Conservation (phyloP, 805 yeast species). For the Metschnikowia amazonensis region DNA sequence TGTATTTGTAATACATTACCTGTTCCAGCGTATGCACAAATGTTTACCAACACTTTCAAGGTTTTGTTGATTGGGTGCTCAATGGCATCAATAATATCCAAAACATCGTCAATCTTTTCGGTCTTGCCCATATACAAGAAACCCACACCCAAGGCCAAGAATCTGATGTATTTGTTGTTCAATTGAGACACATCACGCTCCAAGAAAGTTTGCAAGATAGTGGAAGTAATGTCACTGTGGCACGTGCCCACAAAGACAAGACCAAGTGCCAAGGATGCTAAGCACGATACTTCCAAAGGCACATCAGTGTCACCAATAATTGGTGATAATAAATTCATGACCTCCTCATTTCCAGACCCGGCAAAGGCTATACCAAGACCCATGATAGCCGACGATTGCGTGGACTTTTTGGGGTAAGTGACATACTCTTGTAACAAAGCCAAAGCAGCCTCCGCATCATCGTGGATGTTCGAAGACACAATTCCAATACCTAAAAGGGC, state of each 20-base stretch:
- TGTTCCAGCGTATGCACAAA: slow-evolving; percentile 95
- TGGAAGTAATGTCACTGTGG: slow-evolving; percentile 90
- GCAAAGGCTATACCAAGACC: slow-evolving; percentile 95
- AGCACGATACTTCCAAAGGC: slow-evolving; percentile 72
- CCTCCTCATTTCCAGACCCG: slow-evolving; percentile 85
- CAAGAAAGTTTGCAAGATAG: slow-evolving; percentile 82
- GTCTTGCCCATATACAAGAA: slow-evolving; percentile 89
- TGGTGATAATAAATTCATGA: slow-evolving; percentile 73
- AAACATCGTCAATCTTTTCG: slow-evolving; percentile 88
- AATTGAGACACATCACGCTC: slow-evolving; percentile 80
- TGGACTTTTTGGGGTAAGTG: slow-evolving; percentile 54
- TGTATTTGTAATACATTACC: slow-evolving; percentile 96
- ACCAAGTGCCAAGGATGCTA: slow-evolving; percentile 90
- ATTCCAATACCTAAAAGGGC: slow-evolving; percentile 94
- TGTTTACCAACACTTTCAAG: slow-evolving; percentile 81
- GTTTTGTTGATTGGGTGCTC: slow-evolving; percentile 92
- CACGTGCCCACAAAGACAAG: slow-evolving; percentile 95
- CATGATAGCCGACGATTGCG: slow-evolving; percentile 77
- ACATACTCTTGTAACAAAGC: slow-evolving; percentile 83
- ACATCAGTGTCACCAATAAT: slow-evolving; percentile 72
- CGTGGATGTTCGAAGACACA: slow-evolving; percentile 87
- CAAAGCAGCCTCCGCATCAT: slow-evolving; percentile 90
- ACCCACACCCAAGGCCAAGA: slow-evolving; percentile 89
- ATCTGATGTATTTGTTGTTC: slow-evolving; percentile 81
- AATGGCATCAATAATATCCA: slow-evolving; percentile 90